Evolutionary conservation across 2,329 filamentous ascomycete species (phyloP), one percentile per base, ranked within the genome.

Genomic region (Macrophomina phaseolina): DNA sequence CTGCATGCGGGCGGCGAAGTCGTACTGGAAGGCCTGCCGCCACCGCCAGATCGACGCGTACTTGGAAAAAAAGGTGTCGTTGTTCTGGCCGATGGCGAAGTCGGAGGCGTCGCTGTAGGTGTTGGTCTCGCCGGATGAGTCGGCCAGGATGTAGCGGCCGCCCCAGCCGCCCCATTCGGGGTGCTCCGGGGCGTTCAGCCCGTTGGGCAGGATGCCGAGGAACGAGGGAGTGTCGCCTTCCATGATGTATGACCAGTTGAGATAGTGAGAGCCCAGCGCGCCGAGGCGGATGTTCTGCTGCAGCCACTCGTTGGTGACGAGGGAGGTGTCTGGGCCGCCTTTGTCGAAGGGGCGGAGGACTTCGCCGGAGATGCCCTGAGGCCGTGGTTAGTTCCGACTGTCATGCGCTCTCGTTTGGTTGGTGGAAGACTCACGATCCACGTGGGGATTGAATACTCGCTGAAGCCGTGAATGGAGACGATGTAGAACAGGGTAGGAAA

Each of bases 401-500:
- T 2, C 11, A 45, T 14, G 16, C 5, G 30, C 30, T 23, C 11
- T 3, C 34, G 34, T 51, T 23, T n/a, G n/a, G 3, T 2, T 7
- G 18, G 38, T n/a, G n/a, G n/a, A 6, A 7, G 14, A 49, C 63
- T 58, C 23, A 65, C 63, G 83, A 73, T 77, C 84, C 84, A 86
- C 0, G 83, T 71, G 0, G 84, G 83, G 30, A 77, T 69, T 5
- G 73, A 76, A 68, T 86, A 87, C 49, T 81, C 72, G 69, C 80
- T 82, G 78, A 80, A 85, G 6, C 76, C 82, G 71, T 86, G 84
- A 1, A 84, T 70, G 2, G 81, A 83, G 51, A 73, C 75, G 48
- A 86, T 84, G 72, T 83, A 85, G 69, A 84, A 82, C 16, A 86
- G 69, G 14, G 81, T 77, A 0, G 84, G 83, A 63, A 77, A 85